A percentile compares a stretch with the other conserved stretches of the same genome.
phyloP scores from a whole-genome alignment of 140 eudicot species.

The Bidens hawaiensis region DNA sequence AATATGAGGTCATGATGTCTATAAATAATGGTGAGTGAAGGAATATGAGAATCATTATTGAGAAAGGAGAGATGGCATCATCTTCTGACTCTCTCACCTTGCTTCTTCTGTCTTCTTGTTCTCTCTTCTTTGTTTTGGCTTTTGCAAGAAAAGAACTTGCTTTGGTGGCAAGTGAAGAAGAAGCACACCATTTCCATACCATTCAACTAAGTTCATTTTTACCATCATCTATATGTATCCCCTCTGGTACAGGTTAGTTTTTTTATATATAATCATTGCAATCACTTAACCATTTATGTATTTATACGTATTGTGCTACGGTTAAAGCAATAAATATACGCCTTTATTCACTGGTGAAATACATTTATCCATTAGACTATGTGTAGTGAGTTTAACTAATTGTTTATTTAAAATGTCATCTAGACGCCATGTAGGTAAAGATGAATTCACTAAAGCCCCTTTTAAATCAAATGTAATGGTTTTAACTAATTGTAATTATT shows the following conservation, averaged over 20 bases:
- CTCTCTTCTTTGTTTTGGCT: conserved; percentile 14
- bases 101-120: conserved; percentile 22
- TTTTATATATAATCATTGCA: too few relatives aligned
- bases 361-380: too few relatives aligned
- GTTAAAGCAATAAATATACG: too few relatives aligned
- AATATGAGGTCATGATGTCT: background rate
- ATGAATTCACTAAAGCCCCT: too few relatives aligned
- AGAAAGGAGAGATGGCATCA: conserved; percentile 15
- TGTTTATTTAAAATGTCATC: too few relatives aligned
- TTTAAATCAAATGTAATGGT: too few relatives aligned
- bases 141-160: conserved; percentile 12
- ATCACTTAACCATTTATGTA: too few relatives aligned
- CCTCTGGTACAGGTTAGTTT: conserved; percentile 19
- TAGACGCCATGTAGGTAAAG: too few relatives aligned
- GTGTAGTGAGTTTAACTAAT: too few relatives aligned
- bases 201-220: conserved; percentile 20
- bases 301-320: too few relatives aligned
- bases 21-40: conserved; percentile 19
- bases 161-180: conserved; percentile 3
- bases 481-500: too few relatives aligned
- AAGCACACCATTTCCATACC: conserved; percentile 18
- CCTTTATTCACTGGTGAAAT: too few relatives aligned
- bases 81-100: conserved; percentile 12
- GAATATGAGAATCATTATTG: conserved; percentile 1
- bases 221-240: conserved; percentile 21